Evolutionary conservation across 2,329 filamentous ascomycete genomes (phyloP).

Genomic region (Akanthomyces dipterigenus): DNA sequence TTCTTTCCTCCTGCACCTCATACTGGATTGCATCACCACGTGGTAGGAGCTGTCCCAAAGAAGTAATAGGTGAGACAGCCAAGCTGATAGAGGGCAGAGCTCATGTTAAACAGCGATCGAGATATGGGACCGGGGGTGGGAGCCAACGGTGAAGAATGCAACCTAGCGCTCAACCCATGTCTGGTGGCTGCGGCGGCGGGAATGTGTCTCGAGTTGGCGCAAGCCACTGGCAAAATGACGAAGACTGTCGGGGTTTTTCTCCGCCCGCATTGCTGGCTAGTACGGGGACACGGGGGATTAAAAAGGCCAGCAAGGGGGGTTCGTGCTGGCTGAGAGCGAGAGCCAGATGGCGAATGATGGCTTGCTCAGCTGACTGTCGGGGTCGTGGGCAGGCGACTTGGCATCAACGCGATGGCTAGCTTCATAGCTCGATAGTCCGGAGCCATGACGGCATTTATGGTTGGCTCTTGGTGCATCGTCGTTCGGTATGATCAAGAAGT

Average conservation of each 20-base stretch:
- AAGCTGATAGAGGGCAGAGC: neutral
- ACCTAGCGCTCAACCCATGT: neutral
- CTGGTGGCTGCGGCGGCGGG: neutral
- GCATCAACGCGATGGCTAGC: neutral
- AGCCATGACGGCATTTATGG: too few species aligned
- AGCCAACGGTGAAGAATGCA: neutral
- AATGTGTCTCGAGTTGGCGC: slow-evolving; percentile 4
- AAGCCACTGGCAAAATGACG: neutral
- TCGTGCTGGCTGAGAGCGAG: neutral
- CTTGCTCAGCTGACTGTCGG: neutral
- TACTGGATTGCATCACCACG: slow-evolving; percentile 4
- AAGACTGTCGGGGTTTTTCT: neutral
- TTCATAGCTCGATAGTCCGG: neutral
- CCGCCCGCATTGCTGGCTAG: neutral
- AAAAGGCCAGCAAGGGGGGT: too few species aligned
- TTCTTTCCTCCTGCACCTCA: neutral
- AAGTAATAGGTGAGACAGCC: neutral
- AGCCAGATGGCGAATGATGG: neutral
- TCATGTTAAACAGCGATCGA: neutral
- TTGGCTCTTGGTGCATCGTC: too few species aligned
- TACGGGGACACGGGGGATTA: neutral
- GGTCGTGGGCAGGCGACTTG: too few species aligned
- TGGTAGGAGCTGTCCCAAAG: neutral
- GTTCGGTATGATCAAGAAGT: too few species aligned
- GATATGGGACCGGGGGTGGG: neutral